phyloP scores from a whole-genome alignment of 2,329 filamentous ascomycete species.

The Fonsecaea monophora region DNA sequence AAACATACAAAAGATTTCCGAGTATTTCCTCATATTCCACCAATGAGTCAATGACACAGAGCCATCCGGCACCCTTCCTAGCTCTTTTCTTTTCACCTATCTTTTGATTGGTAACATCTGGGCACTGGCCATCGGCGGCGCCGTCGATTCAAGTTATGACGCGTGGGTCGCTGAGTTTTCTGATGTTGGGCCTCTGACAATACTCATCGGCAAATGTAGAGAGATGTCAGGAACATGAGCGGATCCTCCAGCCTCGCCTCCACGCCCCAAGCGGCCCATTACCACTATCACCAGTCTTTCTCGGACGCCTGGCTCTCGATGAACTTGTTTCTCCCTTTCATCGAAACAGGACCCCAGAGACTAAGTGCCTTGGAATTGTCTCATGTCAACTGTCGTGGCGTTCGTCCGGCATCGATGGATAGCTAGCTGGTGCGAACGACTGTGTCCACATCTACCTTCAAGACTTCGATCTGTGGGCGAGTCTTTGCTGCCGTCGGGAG shows the following conservation, averaged over 20 bases:
- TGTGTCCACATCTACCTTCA: conserved; percentile 3
- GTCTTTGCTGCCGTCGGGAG: conserved; percentile 5
- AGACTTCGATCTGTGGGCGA: conserved; percentile 1
- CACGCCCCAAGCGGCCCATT: neutral
- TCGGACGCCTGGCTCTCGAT: conserved; percentile 7
- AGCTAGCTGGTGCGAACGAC: conserved; percentile 15
- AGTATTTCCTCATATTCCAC: conserved; percentile 1
- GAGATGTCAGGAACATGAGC: conserved; percentile 8
- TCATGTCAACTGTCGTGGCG: conserved; percentile 14
- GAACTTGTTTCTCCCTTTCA: conserved; percentile 1
- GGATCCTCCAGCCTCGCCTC: conserved; percentile 18
- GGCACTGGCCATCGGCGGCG: conserved; percentile 9
- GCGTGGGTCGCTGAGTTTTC: conserved; percentile 5
- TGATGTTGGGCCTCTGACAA: conserved; percentile 6
- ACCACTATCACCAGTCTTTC: conserved; percentile 13
- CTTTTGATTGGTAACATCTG: conserved; percentile 6
- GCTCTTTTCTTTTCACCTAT: neutral
- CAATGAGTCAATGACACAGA: conserved; percentile 5
- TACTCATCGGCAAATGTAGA: conserved; percentile 11
- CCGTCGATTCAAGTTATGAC: conserved; percentile 20
- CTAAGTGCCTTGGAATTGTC: conserved; percentile 8
- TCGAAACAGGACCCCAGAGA: conserved; percentile 17
- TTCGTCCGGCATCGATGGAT: conserved; percentile 14
- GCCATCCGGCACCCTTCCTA: neutral
- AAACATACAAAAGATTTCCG: neutral